A percentile compares a stretch with the other conserved stretches of the same genome.
Evolutionary conservation across 2,329 filamentous ascomycete genomes (phyloP).

Genomic region (Epichloe uncinata): DNA sequence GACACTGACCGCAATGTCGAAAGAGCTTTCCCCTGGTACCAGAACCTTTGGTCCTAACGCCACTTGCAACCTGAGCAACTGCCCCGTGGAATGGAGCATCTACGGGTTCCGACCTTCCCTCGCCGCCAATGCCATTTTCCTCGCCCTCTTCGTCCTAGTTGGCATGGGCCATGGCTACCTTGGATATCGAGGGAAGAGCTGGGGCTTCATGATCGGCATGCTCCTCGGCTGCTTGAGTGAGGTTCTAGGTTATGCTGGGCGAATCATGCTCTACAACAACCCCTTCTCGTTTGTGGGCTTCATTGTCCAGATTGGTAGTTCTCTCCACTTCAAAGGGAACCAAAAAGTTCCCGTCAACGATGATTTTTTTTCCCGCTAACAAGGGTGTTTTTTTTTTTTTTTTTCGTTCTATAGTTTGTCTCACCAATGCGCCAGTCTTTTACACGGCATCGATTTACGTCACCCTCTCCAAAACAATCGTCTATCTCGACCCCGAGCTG

Average conservation of each 20-base stretch:
- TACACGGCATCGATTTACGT: conserved; percentile 54
- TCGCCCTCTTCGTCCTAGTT: conserved; percentile 33
- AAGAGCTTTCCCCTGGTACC: conserved; percentile 8
- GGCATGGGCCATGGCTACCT: conserved; percentile 27
- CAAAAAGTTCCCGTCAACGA: background rate
- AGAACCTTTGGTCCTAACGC: conserved; percentile 28
- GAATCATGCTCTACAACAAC: conserved; percentile 42
- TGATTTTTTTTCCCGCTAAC: no score
- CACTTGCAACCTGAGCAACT: conserved; percentile 35
- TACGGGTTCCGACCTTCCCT: conserved; percentile 42
- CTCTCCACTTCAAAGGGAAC: background rate
- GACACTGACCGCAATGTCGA: conserved; percentile 1
- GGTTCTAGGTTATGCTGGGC: conserved; percentile 48
- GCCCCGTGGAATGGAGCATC: conserved; percentile 32
- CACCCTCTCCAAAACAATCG: conserved; percentile 34
- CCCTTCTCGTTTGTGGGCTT: conserved; percentile 47
- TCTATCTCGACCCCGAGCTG: conserved; percentile 25
- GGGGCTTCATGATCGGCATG: conserved; percentile 39
- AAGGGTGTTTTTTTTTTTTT: no score
- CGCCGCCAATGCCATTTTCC: conserved; percentile 37
- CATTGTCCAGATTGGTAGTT: conserved; percentile 49
- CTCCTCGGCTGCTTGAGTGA: conserved; percentile 42
- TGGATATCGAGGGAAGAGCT: conserved; percentile 33
- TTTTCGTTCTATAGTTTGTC: conserved; percentile 28
- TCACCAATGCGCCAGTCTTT: conserved; percentile 36